phyloP scores from a whole-genome alignment of 495 filamentous ascomycete genomes.

The Hyaloscypha bicolor region DNA sequence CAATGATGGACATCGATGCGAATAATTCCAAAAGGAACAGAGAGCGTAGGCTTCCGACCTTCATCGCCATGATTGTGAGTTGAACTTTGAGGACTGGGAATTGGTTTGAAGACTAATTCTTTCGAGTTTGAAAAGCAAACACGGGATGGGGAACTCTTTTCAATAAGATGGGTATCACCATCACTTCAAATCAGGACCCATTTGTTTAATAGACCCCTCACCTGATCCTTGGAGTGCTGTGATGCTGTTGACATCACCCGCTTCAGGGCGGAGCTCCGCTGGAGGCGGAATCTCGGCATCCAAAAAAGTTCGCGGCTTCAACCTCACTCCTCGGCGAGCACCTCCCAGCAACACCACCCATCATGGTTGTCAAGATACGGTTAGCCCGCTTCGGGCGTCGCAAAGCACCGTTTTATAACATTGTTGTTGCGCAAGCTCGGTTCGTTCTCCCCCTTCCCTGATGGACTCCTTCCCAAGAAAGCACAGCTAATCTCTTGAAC shows the following conservation, averaged over 20 bases:
- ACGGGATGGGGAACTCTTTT: neutral
- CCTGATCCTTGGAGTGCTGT: neutral
- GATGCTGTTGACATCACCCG: constrained; percentile 23
- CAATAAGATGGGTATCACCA: neutral
- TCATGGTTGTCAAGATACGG: constrained; percentile 91
- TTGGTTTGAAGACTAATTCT: neutral
- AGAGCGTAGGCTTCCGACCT: constrained; percentile 4
- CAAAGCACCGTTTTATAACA: constrained; percentile 91
- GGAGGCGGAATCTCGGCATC: constrained; percentile 10
- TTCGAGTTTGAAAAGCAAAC: neutral
- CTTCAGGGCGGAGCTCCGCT: neutral
- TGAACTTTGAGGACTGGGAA: constrained; percentile 3
- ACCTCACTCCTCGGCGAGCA: neutral
- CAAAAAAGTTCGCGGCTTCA: constrained; percentile 19
- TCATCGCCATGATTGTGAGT: constrained; percentile 15
- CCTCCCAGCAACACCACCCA: constrained; percentile 11
- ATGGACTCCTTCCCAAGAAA: neutral
- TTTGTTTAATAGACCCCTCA: neutral
- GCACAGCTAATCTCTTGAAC: neutral
- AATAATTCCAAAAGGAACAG: neutral
- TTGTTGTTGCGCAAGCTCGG: constrained; percentile 95
- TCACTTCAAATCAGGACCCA: constrained; percentile 3
- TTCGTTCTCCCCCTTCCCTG: constrained; percentile 42
- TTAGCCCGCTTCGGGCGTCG: constrained; percentile 91
- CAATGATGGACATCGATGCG: neutral